Evolutionary conservation across 2,329 filamentous ascomycete species (phyloP), one percentile per base, ranked within the genome.

Genomic region (Colletotrichum horii): DNA sequence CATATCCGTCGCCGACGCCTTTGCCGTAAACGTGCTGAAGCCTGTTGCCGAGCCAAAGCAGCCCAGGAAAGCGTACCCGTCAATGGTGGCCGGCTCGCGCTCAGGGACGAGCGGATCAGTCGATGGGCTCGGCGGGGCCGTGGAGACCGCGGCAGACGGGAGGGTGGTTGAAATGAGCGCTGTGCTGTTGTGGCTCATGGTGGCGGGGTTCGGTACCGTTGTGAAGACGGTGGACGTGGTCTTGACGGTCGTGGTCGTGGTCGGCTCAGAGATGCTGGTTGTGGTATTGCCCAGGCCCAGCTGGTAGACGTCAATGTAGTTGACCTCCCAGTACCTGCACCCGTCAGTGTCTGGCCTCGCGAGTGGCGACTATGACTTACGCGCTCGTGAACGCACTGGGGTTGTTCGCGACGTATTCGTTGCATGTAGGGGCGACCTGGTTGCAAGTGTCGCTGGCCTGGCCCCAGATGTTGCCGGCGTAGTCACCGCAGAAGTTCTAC

Each of bases 401-500:
- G 70, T 87, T 87, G 1, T 80, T 81, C 19, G 85, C 87, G 14
- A 90, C 88, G 77, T 84, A 89, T 68, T 88, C 85, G 26, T 81
- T 77, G 76, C 88, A 90, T 4, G 87, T 88, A 7, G 84, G 79
- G 1, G 87, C 87, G n/a, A 84, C 81, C 12, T 79, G 72, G 71
- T 80, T 80, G 77, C 87, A 89, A 16, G 84, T 80, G 19, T 86
- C 84, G 19, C 66, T 70, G 15, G 81, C 78, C 6, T 78, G 78
- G 22, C 81, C 82, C 88, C 88, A 90, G 19, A 84, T 80, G 7
- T 82, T 82, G 56, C 83, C 92, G 1, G 93, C 94, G 88, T 94
- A 96, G 79, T 93, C 91, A 30, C 95, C 95, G 80, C 95, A 97
- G 82, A 97, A 95, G 67, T 94, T 88, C 87, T 89, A 60, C 19